Evolutionary conservation across 805 yeast genomes (phyloP).

Genomic region (Maudiozyma saulgeensis): DNA sequence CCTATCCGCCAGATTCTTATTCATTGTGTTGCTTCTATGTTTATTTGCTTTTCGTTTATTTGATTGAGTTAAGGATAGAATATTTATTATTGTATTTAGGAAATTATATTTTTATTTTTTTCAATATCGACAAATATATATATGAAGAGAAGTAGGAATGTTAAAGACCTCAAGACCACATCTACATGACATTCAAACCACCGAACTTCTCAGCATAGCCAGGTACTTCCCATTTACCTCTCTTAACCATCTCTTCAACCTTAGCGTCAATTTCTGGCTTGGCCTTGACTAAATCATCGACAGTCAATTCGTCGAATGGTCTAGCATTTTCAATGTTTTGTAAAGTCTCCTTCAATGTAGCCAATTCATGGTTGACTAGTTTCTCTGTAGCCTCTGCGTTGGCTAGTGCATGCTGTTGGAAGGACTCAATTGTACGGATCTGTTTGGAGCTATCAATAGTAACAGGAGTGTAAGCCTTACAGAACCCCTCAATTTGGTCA

Average conservation of each 20-base stretch:
- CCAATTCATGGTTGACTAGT: constrained; percentile 77
- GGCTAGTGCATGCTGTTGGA: constrained; percentile 90
- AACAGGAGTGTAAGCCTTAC: constrained; percentile 68
- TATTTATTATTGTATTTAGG: not conserved
- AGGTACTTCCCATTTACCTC: constrained; percentile 97
- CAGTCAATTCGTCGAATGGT: constrained; percentile 94
- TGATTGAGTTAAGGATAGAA: not conserved
- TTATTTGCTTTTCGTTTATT: not conserved
- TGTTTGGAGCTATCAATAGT: constrained; percentile 83
- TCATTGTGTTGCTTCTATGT: constrained; percentile 8
- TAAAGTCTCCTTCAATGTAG: constrained; percentile 78
- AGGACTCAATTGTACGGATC: constrained; percentile 82
- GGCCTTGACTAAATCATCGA: constrained; percentile 88
- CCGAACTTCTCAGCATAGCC: constrained; percentile 98
- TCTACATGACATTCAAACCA: constrained; percentile 80
- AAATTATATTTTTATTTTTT: not conserved
- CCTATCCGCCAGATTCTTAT: constrained; percentile 27
- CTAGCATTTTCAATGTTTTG: constrained; percentile 93
- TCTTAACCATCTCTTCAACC: constrained; percentile 87
- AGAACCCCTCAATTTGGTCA: constrained; percentile 69
- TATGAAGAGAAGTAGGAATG: not conserved
- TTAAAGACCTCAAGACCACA: not conserved
- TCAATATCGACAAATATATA: not conserved
- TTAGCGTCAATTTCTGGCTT: constrained; percentile 96
- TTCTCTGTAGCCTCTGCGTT: constrained; percentile 91